phyloP scores from a whole-genome alignment of 768 basidiomycete species.

The Glaciozyma martinii region DNA sequence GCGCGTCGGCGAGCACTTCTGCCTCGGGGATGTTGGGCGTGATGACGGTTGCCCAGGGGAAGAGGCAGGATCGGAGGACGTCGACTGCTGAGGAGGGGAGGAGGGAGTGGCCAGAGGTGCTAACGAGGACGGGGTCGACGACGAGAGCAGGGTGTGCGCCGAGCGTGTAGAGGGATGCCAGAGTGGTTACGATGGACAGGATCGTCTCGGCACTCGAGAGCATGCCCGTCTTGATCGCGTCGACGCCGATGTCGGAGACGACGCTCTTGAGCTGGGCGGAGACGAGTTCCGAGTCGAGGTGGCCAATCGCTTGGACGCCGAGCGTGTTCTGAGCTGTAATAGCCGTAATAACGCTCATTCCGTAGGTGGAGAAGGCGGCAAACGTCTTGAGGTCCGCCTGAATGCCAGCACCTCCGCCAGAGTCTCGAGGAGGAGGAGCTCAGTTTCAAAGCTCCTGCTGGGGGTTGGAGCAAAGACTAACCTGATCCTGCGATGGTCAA shows the following conservation, averaged over 20 bases:
- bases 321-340: slow-evolving; percentile 81
- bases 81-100: slow-evolving; percentile 59
- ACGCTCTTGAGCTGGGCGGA: slow-evolving; percentile 63
- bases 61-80: slow-evolving; percentile 52
- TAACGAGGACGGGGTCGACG: slow-evolving; percentile 84
- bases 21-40: slow-evolving; percentile 83
- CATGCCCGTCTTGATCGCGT: slow-evolving; percentile 85
- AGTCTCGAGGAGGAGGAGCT: slow-evolving; percentile 30
- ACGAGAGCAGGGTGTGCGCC: slow-evolving; percentile 47
- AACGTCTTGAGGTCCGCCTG: slow-evolving; percentile 84
- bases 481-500: slow-evolving; percentile 29
- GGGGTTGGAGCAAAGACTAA: background rate
- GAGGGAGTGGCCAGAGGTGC: slow-evolving; percentile 75
- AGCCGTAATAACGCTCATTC: slow-evolving; percentile 71
- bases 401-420: slow-evolving; percentile 76
- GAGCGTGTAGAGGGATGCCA: background rate
- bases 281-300: slow-evolving; percentile 61
- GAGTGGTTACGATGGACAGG: slow-evolving; percentile 41
- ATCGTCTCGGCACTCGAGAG: slow-evolving; percentile 56
- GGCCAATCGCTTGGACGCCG: slow-evolving; percentile 40
- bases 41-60: slow-evolving; percentile 62
- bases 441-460: background rate
- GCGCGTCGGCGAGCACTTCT: slow-evolving; percentile 53
- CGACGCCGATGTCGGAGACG: slow-evolving; percentile 59
- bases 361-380: slow-evolving; percentile 67